Evolutionary conservation across 2,329 filamentous ascomycete species (phyloP).

Genomic region (Trichoderma brevicompactum): DNA sequence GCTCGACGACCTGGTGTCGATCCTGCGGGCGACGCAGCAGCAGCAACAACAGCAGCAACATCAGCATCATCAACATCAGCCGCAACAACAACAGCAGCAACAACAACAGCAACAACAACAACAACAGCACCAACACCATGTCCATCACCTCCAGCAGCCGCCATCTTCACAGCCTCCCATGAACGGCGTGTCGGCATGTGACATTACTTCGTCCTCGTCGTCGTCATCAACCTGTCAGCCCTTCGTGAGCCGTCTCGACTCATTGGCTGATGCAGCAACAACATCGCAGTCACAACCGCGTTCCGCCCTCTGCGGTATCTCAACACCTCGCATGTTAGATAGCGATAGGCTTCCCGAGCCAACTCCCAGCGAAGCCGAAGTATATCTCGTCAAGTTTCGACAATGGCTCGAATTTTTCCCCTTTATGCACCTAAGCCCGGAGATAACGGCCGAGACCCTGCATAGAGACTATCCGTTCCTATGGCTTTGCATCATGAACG

Average conservation of each 20-base stretch:
- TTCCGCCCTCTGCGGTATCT: neutral
- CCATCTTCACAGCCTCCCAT: conserved; percentile 29
- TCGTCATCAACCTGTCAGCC: conserved; percentile 20
- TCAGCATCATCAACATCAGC: conserved; percentile 6
- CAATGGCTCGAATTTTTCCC: conserved; percentile 50
- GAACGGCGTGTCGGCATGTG: neutral
- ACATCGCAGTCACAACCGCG: conserved; percentile 33
- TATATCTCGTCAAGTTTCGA: conserved; percentile 48
- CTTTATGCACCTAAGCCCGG: conserved; percentile 48
- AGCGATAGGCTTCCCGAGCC: conserved; percentile 37
- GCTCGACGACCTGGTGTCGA: conserved; percentile 53
- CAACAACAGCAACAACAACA: conserved; percentile 22
- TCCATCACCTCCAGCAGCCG: conserved; percentile 23
- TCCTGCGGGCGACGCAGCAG: conserved; percentile 45
- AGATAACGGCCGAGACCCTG: conserved; percentile 46
- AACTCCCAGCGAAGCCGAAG: conserved; percentile 45
- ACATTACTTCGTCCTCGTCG: conserved; percentile 7
- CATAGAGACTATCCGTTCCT: conserved; percentile 51
- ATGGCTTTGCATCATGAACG: conserved; percentile 54
- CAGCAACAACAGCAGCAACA: conserved; percentile 28
- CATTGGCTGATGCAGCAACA: conserved; percentile 44
- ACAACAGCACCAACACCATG: conserved; percentile 22
- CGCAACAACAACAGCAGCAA: conserved; percentile 24
- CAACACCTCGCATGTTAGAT: conserved; percentile 27
- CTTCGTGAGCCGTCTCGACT: conserved; percentile 43